Conservation (phyloP, 2,329 filamentous ascomycete genomes). For the Xylariaceae sp. region DNA sequence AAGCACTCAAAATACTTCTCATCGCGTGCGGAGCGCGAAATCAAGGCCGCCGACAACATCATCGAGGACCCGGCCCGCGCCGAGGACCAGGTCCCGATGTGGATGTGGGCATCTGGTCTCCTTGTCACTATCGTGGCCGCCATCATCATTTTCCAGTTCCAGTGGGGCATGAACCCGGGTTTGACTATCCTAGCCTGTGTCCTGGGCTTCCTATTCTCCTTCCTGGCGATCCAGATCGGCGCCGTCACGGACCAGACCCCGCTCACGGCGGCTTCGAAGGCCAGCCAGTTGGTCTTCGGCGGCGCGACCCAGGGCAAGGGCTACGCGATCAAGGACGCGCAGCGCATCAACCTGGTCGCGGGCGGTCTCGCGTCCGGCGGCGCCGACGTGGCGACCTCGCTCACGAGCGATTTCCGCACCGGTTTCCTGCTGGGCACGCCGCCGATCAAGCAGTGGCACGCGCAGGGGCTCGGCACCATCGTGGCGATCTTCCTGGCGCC, state of each 20-base stretch:
- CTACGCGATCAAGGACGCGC: constrained; percentile 53
- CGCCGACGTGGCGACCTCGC: constrained; percentile 55
- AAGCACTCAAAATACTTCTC: constrained; percentile 48
- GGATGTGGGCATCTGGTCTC: constrained; percentile 55
- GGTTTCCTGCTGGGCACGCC: constrained; percentile 69
- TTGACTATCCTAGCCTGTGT: constrained; percentile 59
- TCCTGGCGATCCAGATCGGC: constrained; percentile 63
- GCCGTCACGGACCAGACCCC: constrained; percentile 65
- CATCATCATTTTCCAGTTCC: constrained; percentile 53
- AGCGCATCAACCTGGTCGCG: constrained; percentile 67
- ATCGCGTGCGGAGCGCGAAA: constrained; percentile 39
- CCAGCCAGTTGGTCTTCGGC: constrained; percentile 69
- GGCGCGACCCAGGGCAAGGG: constrained; percentile 61
- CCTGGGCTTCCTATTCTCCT: constrained; percentile 63
- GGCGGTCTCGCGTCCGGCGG: constrained; percentile 59
- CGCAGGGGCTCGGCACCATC: constrained; percentile 63
- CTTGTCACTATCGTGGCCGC: constrained; percentile 52
- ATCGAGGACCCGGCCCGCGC: constrained; percentile 53
- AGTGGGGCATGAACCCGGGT: constrained; percentile 60
- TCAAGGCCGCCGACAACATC: constrained; percentile 41
- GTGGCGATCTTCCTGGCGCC: constrained; percentile 69
- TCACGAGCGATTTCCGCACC: constrained; percentile 67
- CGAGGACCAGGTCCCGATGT: constrained; percentile 53
- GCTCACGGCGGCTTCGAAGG: constrained; percentile 68
- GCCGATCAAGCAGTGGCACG: constrained; percentile 67